Evolutionary conservation across 73 alveolate species (phyloP), one percentile per base, ranked within the genome.

Genomic region (Tetrahymena thermophila): DNA sequence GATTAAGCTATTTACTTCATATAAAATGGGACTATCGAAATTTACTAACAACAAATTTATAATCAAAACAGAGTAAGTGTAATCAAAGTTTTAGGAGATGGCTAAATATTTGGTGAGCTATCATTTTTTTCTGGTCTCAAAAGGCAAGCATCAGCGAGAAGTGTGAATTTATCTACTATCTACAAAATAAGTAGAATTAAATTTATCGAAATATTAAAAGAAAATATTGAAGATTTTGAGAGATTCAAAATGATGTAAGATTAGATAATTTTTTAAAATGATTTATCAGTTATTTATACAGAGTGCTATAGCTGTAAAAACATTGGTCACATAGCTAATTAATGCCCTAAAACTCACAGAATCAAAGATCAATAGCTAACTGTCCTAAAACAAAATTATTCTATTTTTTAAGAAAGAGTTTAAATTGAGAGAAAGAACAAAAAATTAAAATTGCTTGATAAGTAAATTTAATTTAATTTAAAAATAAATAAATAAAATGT

Each of bases 221-320:
- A 89, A 28, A 95, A 43, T 93, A 17, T 35, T 19, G 94, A 95
- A 44, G 97, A 95, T 50, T 95, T 85, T 31, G 97, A 95, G 34
- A 89, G 42, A 50, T 85, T 71, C 11, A 71, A 71, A 71, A 28
- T 71, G 35, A 71, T 71, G 37, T 19, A 71, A 71, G 40, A 71
- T 71, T 13, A 11, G 11, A 71, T 71, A 23, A 21, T 28, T 4
- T 71, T 71, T 31, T 71, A 71, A 71, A 28, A 28, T n/a, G 37
- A 31, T 71, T 31, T 71, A 71, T 28, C 15, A 23, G 35, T n/a
- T 28, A 71, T 71, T 5, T 6, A 71, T 3, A 31, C 37, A 3
- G 37, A 71, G 37, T 71, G 89, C 35, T 71, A 71, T 71, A 28
- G 40, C n/a, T 71, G 89, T n/a, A 71, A 71, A 71, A 28, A 8